Base-by-base conservation (phyloP, 1,284 basidiomycete genomes). In the Caloboletus inedulis region DNA sequence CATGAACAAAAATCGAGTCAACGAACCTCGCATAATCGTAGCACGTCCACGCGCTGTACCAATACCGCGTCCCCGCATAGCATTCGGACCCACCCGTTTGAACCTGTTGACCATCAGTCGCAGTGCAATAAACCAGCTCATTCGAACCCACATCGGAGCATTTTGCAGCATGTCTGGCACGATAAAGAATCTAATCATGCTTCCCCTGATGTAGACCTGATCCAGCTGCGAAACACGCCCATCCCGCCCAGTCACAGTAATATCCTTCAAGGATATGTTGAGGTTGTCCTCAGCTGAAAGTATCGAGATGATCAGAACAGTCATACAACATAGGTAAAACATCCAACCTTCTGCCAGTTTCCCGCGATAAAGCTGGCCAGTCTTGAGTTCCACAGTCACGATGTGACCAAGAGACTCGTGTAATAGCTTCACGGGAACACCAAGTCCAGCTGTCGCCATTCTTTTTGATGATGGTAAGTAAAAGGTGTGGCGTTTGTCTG, bases 131-230 rank as follows among this genome's bases (percentile, higher is more conserved):
- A 30, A 35, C 19, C 23, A 31, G 21, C 4, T 8, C 35, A 36
- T 30, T 49, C 34, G 52, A 35, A 79, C 91, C 73, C 69, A 96
- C 97, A 99, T 99, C 19, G 97, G 97, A 25, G 97, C 97, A 71
- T 99, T 98, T 69, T 98, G 92, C 61, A 99, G 79, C 89, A 99
- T 98, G 73, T 99, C 97, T 45, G 97, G 97, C 25, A 99, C 97
- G 69, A 99, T 98, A 77, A 98, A 96, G 80, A 98, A 98, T 63
- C 94, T 84, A 66, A 96, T 77, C 92, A 98, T 98, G 72, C 91
- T 95, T 60, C 97, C 97, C 61, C 97, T 82, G 64, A 99, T 99
- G 74, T 99, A 99, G 39, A 98, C 95, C 73, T 98, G 96, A 77
- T 99, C 96, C 51, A 99, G 80, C 72, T 99, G 97, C n/a, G 95